Conservation (phyloP, 2,329 filamentous ascomycete species). For the Ophiostoma quercus region DNA sequence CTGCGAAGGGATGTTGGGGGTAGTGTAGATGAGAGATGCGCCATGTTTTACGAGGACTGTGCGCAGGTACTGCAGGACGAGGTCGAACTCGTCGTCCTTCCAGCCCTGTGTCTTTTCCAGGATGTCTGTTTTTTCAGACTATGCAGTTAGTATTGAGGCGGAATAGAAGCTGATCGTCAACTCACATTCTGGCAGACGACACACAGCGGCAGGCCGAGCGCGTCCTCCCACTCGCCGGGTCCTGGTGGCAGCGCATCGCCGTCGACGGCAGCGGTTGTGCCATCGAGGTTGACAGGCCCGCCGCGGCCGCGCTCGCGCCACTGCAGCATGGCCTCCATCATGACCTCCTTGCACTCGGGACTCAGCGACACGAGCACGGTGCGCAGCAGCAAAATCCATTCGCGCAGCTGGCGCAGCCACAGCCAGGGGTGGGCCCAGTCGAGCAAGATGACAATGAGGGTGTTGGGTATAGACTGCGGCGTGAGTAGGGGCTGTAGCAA, state of each 20-base stretch:
- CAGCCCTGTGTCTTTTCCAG: constrained; percentile 85
- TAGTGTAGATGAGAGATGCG: constrained; percentile 78
- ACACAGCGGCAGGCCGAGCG: constrained; percentile 76
- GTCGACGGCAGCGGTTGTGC: constrained; percentile 49
- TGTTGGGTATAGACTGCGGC: constrained; percentile 76
- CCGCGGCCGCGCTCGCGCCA: constrained; percentile 74
- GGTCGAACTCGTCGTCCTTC: constrained; percentile 96
- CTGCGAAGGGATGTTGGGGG: constrained; percentile 68
- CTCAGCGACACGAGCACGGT: constrained; percentile 69
- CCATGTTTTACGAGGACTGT: constrained; percentile 84
- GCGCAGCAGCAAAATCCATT: constrained; percentile 81
- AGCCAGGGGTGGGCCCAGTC: constrained; percentile 93
- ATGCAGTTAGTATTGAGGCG: not conserved
- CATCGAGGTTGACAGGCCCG: constrained; percentile 58
- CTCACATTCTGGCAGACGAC: constrained; percentile 93
- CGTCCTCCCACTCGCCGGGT: constrained; percentile 89
- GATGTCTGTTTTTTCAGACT: constrained; percentile 84
- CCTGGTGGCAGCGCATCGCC: constrained; percentile 71
- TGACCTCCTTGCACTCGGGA: constrained; percentile 68
- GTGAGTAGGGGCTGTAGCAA: constrained; percentile 81
- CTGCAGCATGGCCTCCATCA: constrained; percentile 78
- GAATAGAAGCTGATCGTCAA: constrained; percentile 20
- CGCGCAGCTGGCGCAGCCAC: constrained; percentile 82
- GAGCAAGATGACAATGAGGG: constrained; percentile 81
- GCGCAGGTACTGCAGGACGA: constrained; percentile 85